Percentiles rank a stretch among this genome's conserved stretches.
phyloP scores from a whole-genome alignment of 2,329 filamentous ascomycete species.

The Orbilia oligospora region DNA sequence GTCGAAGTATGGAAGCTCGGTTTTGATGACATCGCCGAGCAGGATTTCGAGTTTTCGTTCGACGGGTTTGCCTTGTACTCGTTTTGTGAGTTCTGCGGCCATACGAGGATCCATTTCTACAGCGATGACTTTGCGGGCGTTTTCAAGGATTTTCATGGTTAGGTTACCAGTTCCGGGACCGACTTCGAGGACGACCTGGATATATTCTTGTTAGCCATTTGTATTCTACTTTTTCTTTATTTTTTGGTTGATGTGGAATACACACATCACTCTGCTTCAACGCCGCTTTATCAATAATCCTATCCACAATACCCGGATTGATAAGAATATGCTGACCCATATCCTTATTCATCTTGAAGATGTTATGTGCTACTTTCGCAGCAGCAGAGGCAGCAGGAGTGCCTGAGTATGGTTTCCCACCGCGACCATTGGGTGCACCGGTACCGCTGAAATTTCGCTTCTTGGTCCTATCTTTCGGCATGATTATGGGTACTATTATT shows the following conservation, averaged over 20 bases:
- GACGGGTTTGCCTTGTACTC: conserved; percentile 89
- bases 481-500: conserved; percentile 18
- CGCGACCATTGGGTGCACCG: conserved; percentile 37
- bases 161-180: conserved; percentile 91
- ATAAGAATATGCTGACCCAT: conserved; percentile 93
- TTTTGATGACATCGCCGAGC: conserved; percentile 94
- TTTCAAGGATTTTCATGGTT: conserved; percentile 88
- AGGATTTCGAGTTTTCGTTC: conserved; percentile 88
- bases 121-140: conserved; percentile 84
- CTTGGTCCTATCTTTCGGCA: conserved; percentile 55
- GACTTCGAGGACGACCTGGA: conserved; percentile 83
- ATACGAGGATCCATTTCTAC: conserved; percentile 96
- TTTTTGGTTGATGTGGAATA: not conserved
- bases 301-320: conserved; percentile 86
- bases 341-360: conserved; percentile 97
- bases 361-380: conserved; percentile 78
- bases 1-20: conserved; percentile 82
- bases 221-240: not conserved
- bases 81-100: conserved; percentile 93
- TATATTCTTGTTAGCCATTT: conserved; percentile 25
- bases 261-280: conserved; percentile 85
- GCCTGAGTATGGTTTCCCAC: conserved; percentile 46
- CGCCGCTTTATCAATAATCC: conserved; percentile 86
- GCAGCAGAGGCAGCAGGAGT: conserved; percentile 66
- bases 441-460: conserved; percentile 47